These are phyloP conservation scores for Fusarium heterosporum DNA, from an alignment of 2,329 filamentous ascomycete species.

Conservation along the genomic window DNA sequence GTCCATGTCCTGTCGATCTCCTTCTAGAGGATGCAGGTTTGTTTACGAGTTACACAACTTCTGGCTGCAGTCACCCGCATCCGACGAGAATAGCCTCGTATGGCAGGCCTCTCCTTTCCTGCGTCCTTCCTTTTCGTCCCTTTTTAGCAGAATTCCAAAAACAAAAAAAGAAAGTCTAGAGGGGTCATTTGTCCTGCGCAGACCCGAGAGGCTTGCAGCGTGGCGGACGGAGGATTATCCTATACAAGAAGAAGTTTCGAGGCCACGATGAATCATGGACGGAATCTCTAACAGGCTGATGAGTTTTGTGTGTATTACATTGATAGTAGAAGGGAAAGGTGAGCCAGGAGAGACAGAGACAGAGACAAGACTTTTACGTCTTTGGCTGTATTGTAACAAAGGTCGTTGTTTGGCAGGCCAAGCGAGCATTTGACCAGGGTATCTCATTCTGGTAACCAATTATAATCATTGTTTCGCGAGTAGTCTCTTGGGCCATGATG, in stretches of 20 bases:
- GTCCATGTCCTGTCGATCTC: constrained; percentile 20
- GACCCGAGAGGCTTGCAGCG: constrained; percentile 25
- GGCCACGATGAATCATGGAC: background rate
- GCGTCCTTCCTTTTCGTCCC: background rate
- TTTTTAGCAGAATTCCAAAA: background rate
- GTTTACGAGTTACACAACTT: constrained; percentile 43
- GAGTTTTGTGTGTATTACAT: constrained; percentile 10
- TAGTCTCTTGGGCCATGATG: background rate
- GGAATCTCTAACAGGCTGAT: constrained; percentile 2
- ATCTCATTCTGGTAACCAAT: constrained; percentile 40
- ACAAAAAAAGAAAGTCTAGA: background rate
- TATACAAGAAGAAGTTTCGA: constrained; percentile 10
- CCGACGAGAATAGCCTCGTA: constrained; percentile 54
- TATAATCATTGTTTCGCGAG: constrained; percentile 32
- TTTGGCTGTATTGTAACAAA: constrained; percentile 22
- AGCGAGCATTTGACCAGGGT: constrained; percentile 41
- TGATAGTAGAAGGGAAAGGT: constrained; percentile 11
- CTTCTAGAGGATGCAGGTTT: constrained; percentile 25
- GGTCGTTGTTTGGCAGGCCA: constrained; percentile 43
- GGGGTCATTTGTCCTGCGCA: background rate
- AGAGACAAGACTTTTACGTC: background rate
- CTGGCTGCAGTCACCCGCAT: constrained; percentile 49
- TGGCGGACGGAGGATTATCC: constrained; percentile 19
- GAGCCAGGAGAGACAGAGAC: constrained; percentile 8
- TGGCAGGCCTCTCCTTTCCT: constrained; percentile 26